These are phyloP conservation scores for Wickerhamiella qilinensis DNA, from an alignment of 805 yeast genomes.

Conservation along the genomic window DNA sequence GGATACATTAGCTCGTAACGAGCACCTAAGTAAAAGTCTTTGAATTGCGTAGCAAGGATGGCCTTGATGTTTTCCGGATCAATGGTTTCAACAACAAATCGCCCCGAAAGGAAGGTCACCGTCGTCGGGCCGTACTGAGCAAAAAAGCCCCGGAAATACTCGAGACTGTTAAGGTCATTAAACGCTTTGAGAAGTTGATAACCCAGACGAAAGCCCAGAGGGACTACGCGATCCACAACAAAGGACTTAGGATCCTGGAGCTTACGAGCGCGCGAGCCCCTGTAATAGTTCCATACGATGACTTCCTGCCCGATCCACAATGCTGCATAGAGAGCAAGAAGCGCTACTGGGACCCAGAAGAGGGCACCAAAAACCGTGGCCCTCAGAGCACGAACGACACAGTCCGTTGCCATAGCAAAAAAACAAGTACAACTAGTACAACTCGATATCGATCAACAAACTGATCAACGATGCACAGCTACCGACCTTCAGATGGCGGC, in stretches of 20 bases:
- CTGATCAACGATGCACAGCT: too few relatives aligned
- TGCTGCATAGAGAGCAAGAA: too few relatives aligned
- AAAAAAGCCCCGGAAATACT: not conserved
- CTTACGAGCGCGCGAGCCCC: too few relatives aligned
- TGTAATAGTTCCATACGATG: too few relatives aligned
- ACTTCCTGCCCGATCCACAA: too few relatives aligned
- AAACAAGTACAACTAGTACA: too few relatives aligned
- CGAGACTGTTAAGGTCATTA: not conserved
- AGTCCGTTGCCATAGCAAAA: too few relatives aligned
- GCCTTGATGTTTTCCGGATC: conserved; percentile 23
- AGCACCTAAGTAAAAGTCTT: conserved; percentile 19
- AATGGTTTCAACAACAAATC: conserved; percentile 7
- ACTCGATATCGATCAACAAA: too few relatives aligned
- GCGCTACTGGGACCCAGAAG: too few relatives aligned
- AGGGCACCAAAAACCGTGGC: too few relatives aligned
- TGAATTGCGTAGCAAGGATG: conserved; percentile 20
- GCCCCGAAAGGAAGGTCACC: not conserved
- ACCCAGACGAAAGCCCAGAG: not conserved
- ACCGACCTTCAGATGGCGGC: too few relatives aligned
- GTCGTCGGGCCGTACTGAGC: not conserved
- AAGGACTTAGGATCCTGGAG: not conserved
- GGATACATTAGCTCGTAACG: conserved; percentile 16
- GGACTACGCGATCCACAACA: not conserved
- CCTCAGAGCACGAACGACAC: too few relatives aligned
- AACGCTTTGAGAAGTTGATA: not conserved